Evolutionary conservation across 2,329 filamentous ascomycete species (phyloP).

Genomic region (Pestalotiopsis sp.): DNA sequence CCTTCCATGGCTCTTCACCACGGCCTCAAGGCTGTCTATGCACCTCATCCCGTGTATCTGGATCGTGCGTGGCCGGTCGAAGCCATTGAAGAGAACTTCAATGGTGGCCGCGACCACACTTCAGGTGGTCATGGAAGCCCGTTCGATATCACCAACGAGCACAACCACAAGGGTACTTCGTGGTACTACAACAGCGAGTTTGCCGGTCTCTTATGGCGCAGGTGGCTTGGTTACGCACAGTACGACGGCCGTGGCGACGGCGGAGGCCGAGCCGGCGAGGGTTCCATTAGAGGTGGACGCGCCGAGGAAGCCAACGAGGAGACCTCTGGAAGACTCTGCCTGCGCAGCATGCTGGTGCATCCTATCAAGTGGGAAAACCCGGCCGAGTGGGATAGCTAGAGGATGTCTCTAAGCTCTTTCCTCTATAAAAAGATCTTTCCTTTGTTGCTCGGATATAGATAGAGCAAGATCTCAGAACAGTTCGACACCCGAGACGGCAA

Average conservation of each 20-base stretch:
- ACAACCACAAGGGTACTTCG: constrained; percentile 79
- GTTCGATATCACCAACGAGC: constrained; percentile 72
- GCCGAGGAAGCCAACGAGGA: constrained; percentile 46
- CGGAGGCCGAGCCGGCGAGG: constrained; percentile 51
- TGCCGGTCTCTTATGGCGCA: constrained; percentile 74
- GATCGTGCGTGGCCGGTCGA: constrained; percentile 74
- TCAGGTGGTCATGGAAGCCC: constrained; percentile 67
- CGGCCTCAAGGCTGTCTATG: constrained; percentile 77
- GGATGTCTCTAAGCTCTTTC: constrained; percentile 11
- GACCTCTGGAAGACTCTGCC: constrained; percentile 70
- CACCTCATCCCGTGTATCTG: constrained; percentile 79
- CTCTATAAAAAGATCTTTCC: constrained; percentile 9
- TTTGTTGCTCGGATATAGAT: constrained; percentile 9
- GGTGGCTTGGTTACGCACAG: constrained; percentile 71
- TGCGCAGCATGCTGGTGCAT: constrained; percentile 80
- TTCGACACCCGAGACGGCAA: background rate
- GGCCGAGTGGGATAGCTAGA: constrained; percentile 37
- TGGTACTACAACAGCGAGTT: constrained; percentile 88
- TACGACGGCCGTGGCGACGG: constrained; percentile 51
- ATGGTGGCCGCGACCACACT: constrained; percentile 70
- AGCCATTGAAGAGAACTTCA: constrained; percentile 77
- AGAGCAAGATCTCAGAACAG: background rate
- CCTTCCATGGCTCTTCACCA: constrained; percentile 72
- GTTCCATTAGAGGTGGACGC: constrained; percentile 53
- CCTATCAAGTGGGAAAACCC: constrained; percentile 72